phyloP scores from a whole-genome alignment of 768 basidiomycete genomes.

The Heimioporus sp. region DNA sequence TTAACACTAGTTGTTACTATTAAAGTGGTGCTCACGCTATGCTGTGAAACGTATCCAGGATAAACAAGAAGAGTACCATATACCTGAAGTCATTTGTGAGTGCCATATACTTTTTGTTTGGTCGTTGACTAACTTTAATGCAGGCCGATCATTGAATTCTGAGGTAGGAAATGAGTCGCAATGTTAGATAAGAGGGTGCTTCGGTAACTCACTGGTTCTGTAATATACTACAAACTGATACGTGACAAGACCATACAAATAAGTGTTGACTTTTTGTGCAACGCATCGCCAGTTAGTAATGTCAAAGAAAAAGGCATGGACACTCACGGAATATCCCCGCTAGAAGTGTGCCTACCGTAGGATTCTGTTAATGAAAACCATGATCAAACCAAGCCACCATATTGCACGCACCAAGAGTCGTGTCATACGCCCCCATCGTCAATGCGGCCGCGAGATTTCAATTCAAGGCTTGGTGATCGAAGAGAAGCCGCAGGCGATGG shows the following conservation, averaged over 20 bases:
- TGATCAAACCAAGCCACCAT: too few relatives aligned
- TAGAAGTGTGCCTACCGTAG: conserved; percentile 8
- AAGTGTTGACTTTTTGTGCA: conserved; percentile 10
- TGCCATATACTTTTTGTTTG: background rate
- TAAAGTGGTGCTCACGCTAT: conserved; percentile 1
- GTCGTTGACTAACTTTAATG: background rate
- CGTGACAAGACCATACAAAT: conserved; percentile 40
- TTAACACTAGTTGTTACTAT: too few relatives aligned
- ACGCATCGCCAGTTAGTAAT: too few relatives aligned
- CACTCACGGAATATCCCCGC: conserved; percentile 12
- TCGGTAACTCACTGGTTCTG: conserved; percentile 11
- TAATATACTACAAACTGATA: conserved; percentile 41
- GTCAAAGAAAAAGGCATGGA: background rate
- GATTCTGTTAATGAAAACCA: background rate
- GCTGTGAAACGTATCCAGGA: conserved; percentile 13
- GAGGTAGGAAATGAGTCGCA: background rate
- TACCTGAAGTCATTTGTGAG: background rate
- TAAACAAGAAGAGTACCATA: conserved; percentile 9
- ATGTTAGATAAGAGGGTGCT: background rate
- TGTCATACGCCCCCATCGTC: background rate
- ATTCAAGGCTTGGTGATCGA: too few relatives aligned
- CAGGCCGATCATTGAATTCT: conserved; percentile 10
- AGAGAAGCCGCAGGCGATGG: too few relatives aligned
- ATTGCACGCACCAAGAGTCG: background rate
- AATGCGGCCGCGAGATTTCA: too few relatives aligned